Base-by-base conservation (phyloP, 441 rosid species). In the Jatropha multifida region DNA sequence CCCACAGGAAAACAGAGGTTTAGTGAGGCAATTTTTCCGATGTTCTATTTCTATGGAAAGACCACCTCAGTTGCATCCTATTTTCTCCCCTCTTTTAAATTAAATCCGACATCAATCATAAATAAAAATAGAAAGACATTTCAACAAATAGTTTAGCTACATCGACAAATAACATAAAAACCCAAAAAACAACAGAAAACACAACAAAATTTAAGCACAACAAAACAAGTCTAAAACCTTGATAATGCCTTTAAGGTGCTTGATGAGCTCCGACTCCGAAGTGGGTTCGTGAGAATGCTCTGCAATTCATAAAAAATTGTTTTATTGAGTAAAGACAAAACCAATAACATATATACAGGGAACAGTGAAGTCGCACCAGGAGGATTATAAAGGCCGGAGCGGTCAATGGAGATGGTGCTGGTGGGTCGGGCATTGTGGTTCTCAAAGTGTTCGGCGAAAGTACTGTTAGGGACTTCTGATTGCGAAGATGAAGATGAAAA, bases 171-270 rank as follows among this genome's bases (percentile, higher is more conserved):
- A 3, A 63, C 11, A 0, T 20, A 54, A 44, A 79, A 20, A 11
- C 27, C 61, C 13, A 73, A 75, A 56, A 26, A 14, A 2, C 8
- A 72, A 51, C 15, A 37, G 32, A n/a, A 51, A 73, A 23, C 41
- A 26, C 32, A 32, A 32, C 32, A 32, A 32, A 32, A 32, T 32
- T 32, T 32, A 32, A 32, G 32, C 32, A 32, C 32, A 32, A 32
- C 32, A 0, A 32, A 18, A 9, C 7, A 5, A 46, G 41, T 6
- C 5, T 18, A 41, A 42, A 42, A 93, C 99, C 97, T 92, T 95
- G 78, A 90, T 95, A 75, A 90, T 84, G 65, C 93, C 92, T 80
- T 90, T 92, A 81, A 95, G 97, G 83, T 93, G 97, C 81, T 93
- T 92, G 75, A 86, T 90, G 63, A 95, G 94, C 85, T 90, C 97